Percentiles rank a stretch among this genome's conserved stretches.
Evolutionary conservation across 495 filamentous ascomycete genomes (phyloP).

Genomic region (Aspergillus diversus): DNA sequence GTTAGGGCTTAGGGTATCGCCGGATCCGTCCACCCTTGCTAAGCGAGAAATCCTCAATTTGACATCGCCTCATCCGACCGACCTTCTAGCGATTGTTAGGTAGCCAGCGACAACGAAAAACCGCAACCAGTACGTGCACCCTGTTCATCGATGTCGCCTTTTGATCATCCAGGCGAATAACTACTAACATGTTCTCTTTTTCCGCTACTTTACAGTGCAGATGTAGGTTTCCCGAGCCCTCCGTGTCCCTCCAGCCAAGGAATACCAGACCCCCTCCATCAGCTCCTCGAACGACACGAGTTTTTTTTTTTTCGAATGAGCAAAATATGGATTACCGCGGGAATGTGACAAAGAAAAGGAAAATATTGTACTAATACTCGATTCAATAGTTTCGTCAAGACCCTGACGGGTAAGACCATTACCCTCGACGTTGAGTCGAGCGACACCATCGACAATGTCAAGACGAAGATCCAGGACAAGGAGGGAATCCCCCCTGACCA

Average conservation of each 20-base stretch:
- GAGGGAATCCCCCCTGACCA: slow-evolving; percentile 99
- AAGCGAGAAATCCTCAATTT: slow-evolving; percentile 55
- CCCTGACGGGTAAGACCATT: slow-evolving; percentile 99
- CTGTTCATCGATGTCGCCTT: slow-evolving; percentile 19
- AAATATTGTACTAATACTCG: slow-evolving; percentile 34
- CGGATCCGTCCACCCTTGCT: slow-evolving; percentile 41
- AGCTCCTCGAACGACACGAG: not conserved
- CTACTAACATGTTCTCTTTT: slow-evolving; percentile 46
- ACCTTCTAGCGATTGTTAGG: slow-evolving; percentile 49
- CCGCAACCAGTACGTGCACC: slow-evolving; percentile 62
- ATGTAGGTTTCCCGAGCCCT: slow-evolving; percentile 59
- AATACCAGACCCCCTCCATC: not conserved
- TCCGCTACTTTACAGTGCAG: slow-evolving; percentile 66
- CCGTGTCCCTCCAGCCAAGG: slow-evolving; percentile 7
- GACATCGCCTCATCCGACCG: slow-evolving; percentile 47
- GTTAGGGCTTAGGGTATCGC: slow-evolving; percentile 47
- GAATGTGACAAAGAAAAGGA: not conserved
- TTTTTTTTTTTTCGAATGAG: not conserved
- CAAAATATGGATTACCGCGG: not conserved
- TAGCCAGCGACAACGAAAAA: slow-evolving; percentile 53
- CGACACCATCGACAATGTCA: slow-evolving; percentile 99
- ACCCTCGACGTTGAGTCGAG: slow-evolving; percentile 99
- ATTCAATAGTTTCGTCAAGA: slow-evolving; percentile 84
- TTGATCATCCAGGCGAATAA: slow-evolving; percentile 17
- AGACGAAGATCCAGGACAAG: slow-evolving; percentile 98